A percentile compares a stretch with the other conserved stretches of the same genome.
phyloP scores from a whole-genome alignment of 1,284 basidiomycete species.

The Ceratobasidium sp. region DNA sequence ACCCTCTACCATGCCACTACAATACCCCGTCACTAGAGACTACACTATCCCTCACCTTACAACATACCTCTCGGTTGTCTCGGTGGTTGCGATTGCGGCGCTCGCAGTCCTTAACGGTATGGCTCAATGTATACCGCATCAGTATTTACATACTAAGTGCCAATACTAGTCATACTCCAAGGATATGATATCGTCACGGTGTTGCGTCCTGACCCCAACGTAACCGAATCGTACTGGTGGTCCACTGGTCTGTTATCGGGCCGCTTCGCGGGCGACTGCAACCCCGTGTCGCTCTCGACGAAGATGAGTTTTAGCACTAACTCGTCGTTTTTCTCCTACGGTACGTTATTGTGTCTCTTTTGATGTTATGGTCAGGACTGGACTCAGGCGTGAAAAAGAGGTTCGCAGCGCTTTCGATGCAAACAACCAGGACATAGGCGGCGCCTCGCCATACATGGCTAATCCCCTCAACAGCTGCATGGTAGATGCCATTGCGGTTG shows the following conservation, averaged over 20 bases:
- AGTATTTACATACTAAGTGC: not conserved
- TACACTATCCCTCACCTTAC: conserved; percentile 14
- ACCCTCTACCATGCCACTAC: not conserved
- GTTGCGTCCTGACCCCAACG: conserved; percentile 15
- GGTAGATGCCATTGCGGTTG: not conserved
- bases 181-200: conserved; percentile 10
- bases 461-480: conserved; percentile 22
- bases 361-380: not conserved
- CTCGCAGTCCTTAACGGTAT: conserved; percentile 15
- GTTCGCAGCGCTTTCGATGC: not conserved
- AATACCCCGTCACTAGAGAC: conserved; percentile 13
- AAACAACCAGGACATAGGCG: not conserved
- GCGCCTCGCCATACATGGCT: conserved; percentile 9
- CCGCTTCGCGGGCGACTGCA: conserved; percentile 14
- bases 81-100: not conserved
- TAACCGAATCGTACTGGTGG: conserved; percentile 24
- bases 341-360: not conserved
- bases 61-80: conserved; percentile 7
- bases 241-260: not conserved
- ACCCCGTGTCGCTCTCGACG: not conserved
- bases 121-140: not conserved
- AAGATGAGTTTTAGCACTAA: not conserved
- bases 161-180: conserved; percentile 13
- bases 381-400: not conserved
- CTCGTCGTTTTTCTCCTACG: conserved; percentile 19